Evolutionary conservation across 306 rosid genomes (phyloP).

Genomic region (Castanea crenata): DNA sequence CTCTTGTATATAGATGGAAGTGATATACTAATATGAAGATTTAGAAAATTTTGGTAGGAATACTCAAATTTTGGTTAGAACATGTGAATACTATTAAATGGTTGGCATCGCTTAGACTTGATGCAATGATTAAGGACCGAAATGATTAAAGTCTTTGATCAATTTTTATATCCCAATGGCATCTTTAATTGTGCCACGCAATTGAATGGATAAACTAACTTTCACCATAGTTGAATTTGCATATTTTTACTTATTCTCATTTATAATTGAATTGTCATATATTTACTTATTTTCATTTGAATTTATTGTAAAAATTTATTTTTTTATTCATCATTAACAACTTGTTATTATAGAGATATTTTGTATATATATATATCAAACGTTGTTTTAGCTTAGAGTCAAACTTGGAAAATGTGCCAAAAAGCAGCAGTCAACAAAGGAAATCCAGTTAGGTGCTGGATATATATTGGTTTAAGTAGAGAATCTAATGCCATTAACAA

Average conservation of each 20-base stretch:
- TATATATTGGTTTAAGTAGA: slow-evolving; percentile 38
- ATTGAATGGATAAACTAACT: background rate
- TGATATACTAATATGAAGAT: no score
- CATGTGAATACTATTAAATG: background rate
- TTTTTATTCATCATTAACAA: no score
- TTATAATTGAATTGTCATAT: no score
- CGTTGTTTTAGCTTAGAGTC: slow-evolving; percentile 16
- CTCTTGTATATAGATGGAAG: no score
- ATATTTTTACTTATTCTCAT: no score
- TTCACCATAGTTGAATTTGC: no score
- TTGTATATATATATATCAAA: no score
- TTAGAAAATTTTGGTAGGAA: no score
- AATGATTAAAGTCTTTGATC: background rate
- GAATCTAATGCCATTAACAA: slow-evolving; percentile 36
- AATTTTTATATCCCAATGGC: slow-evolving; percentile 3
- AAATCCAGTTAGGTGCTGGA: slow-evolving; percentile 41
- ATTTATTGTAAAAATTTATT: no score
- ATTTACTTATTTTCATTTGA: accelerated
- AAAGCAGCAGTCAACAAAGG: slow-evolving; percentile 15
- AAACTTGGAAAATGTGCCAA: slow-evolving; percentile 43
- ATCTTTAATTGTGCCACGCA: slow-evolving; percentile 2
- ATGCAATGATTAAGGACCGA: background rate
- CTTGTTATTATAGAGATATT: no score
- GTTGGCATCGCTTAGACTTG: background rate
- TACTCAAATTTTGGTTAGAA: no score